These are phyloP conservation scores for Verticillium dahliae DNA, from an alignment of 2,329 filamentous ascomycete genomes.

Conservation along the genomic window DNA sequence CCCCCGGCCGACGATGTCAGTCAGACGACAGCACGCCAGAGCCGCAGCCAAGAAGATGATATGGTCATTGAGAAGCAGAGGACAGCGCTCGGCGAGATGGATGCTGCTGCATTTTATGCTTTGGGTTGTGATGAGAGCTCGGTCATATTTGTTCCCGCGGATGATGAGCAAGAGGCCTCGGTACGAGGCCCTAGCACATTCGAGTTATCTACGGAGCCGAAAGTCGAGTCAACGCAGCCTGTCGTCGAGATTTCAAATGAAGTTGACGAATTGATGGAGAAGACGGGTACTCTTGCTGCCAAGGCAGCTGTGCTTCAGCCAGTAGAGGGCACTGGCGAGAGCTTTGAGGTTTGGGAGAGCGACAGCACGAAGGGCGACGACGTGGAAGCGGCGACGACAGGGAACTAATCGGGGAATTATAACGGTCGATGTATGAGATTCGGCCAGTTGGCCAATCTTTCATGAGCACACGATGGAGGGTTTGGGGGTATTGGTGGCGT, in stretches of 20 bases:
- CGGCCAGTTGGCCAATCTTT: neutral
- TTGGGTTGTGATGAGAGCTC: constrained; percentile 58
- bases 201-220: constrained; percentile 19
- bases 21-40: constrained; percentile 40
- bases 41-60: constrained; percentile 31
- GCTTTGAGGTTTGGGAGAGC: constrained; percentile 67
- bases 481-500: neutral
- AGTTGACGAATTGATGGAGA: constrained; percentile 29
- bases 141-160: constrained; percentile 55
- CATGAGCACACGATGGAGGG: neutral
- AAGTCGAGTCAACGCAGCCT: constrained; percentile 10
- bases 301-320: constrained; percentile 44
- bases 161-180: constrained; percentile 39
- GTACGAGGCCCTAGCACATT: constrained; percentile 9
- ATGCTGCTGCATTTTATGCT: constrained; percentile 60
- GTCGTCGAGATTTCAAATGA: constrained; percentile 14
- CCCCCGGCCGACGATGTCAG: constrained; percentile 64
- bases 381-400: neutral
- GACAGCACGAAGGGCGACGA: constrained; percentile 58
- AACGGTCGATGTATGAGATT: neutral
- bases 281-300: constrained; percentile 26
- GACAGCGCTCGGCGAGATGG: constrained; percentile 60
- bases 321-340: constrained; percentile 52
- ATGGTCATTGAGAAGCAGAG: constrained; percentile 61
- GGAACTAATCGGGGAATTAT: neutral